Percentiles rank a stretch among this genome's conserved stretches.
Conservation (phyloP, 768 basidiomycete genomes). For the Guyanaporus albipodus region DNA sequence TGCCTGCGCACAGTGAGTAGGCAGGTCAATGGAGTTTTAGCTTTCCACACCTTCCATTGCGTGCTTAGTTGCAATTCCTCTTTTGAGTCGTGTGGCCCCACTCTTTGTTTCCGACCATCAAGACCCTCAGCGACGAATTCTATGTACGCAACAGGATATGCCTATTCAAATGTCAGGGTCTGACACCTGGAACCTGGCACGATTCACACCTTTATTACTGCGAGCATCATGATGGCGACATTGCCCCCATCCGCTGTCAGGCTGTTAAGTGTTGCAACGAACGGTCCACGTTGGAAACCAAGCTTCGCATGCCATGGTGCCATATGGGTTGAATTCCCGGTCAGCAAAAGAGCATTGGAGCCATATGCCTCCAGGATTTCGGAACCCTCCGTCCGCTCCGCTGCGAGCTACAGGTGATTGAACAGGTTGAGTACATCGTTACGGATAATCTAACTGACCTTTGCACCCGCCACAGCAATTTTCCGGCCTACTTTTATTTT, state of each 20-base stretch:
- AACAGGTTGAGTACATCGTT: not conserved
- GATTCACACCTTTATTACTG: constrained; percentile 57
- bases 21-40: not conserved
- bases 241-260: constrained; percentile 79
- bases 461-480: constrained; percentile 73
- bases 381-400: constrained; percentile 68
- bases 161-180: constrained; percentile 33
- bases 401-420: constrained; percentile 48
- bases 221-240: constrained; percentile 70
- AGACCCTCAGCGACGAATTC: constrained; percentile 55
- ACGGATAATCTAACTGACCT: constrained; percentile 44
- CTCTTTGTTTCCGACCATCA: constrained; percentile 45
- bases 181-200: not conserved
- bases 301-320: constrained; percentile 87
- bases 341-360: constrained; percentile 59
- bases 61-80: constrained; percentile 63
- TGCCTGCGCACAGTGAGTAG: constrained; percentile 37
- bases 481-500: constrained; percentile 77
- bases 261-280: constrained; percentile 72
- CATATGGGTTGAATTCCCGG: constrained; percentile 83
- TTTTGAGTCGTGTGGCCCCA: constrained; percentile 62
- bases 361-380: constrained; percentile 82
- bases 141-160: constrained; percentile 76
- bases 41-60: constrained; percentile 62
- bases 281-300: constrained; percentile 67